Conservation (phyloP, 108 stramenopile genomes). For the Cylindrotheca fusiformis region DNA sequence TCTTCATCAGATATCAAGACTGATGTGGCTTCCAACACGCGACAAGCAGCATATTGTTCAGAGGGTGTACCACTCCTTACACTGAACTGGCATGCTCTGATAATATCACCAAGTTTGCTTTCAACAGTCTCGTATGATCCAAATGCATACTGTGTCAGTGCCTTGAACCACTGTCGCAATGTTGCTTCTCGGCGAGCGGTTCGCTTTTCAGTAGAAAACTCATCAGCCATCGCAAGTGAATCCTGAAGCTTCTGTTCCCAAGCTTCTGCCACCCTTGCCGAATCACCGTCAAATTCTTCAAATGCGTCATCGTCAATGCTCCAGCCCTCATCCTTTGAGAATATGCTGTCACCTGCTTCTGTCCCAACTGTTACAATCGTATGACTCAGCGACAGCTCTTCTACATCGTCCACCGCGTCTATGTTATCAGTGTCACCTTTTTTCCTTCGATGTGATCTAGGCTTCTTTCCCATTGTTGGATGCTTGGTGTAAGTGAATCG, state of each 20-base stretch:
- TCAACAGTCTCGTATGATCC: conserved; percentile 21
- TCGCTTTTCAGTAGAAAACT: conserved; percentile 59
- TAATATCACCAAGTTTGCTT: conserved; percentile 7
- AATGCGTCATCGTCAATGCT: conserved; percentile 37
- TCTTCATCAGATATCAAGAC: conserved; percentile 66
- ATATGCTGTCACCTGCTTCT: not conserved
- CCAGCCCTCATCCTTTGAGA: conserved; percentile 12
- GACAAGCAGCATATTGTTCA: conserved; percentile 87
- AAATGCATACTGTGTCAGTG: conserved; percentile 67
- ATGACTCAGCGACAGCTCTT: conserved; percentile 40
- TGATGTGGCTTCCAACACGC: conserved; percentile 67
- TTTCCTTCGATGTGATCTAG: no score
- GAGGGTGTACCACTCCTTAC: conserved; percentile 48
- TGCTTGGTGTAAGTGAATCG: no score
- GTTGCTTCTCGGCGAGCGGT: conserved; percentile 56
- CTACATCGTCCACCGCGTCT: conserved; percentile 21
- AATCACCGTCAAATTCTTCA: not conserved
- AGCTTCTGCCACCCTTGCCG: conserved; percentile 7
- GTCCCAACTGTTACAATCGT: conserved; percentile 38
- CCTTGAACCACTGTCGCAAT: conserved; percentile 52
- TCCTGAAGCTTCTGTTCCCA: conserved; percentile 27
- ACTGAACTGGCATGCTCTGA: conserved; percentile 26
- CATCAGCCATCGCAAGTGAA: conserved; percentile 18
- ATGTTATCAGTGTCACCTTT: no score
- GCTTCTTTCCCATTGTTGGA: no score